Conservation (phyloP, 495 filamentous ascomycete genomes). For the Podospora didyma region DNA sequence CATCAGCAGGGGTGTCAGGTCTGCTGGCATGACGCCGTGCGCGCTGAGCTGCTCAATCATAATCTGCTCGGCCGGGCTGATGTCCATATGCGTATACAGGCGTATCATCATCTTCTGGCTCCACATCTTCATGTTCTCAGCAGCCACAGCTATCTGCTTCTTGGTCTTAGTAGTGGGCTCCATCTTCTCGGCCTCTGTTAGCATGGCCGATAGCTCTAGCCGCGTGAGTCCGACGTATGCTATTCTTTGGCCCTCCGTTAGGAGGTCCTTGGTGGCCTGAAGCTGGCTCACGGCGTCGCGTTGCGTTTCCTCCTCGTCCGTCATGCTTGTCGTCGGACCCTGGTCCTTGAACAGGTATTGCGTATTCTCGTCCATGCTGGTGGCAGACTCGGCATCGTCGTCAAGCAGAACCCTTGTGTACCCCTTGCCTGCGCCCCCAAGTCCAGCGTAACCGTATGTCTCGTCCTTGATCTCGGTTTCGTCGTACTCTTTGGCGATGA, state of each 20-base stretch:
- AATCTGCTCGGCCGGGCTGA: conserved; percentile 82
- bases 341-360: conserved; percentile 83
- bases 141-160: conserved; percentile 62
- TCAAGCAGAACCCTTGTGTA: conserved; percentile 92
- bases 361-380: conserved; percentile 96
- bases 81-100: conserved; percentile 94
- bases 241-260: conserved; percentile 93
- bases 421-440: conserved; percentile 87
- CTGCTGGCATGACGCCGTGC: conserved; percentile 80
- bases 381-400: conserved; percentile 88
- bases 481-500: conserved; percentile 73
- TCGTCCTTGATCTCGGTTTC: conserved; percentile 70
- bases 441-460: conserved; percentile 63
- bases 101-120: conserved; percentile 95
- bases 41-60: conserved; percentile 98
- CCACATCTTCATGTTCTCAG: conserved; percentile 90
- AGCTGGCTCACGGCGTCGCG: conserved; percentile 85
- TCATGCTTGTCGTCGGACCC: conserved; percentile 53
- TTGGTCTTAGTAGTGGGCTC: conserved; percentile 52
- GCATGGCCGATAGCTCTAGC: conserved; percentile 73
- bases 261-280: conserved; percentile 90
- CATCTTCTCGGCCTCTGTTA: conserved; percentile 57
- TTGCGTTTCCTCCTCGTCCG: conserved; percentile 70
- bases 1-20: conserved; percentile 84
- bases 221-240: conserved; percentile 91